Conservation (phyloP, 2,329 filamentous ascomycete genomes). For the Xylariaceae sp. region DNA sequence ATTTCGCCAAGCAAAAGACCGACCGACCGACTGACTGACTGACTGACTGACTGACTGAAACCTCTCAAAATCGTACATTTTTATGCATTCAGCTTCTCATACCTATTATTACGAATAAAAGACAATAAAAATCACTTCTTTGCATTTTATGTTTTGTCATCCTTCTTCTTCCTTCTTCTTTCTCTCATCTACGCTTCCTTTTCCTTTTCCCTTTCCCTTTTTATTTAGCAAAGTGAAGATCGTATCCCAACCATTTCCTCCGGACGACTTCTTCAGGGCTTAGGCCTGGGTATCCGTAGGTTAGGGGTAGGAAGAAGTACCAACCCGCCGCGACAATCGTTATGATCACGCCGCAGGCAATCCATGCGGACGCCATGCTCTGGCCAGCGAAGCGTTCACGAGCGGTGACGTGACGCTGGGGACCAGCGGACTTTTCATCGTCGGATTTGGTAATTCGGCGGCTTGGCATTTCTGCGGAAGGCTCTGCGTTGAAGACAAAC, state of each 20-base stretch:
- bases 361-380: constrained; percentile 73
- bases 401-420: constrained; percentile 63
- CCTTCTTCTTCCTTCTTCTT: no score
- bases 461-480: constrained; percentile 52
- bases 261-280: constrained; percentile 69
- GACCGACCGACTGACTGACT: no score
- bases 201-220: not conserved
- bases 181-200: not conserved
- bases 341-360: constrained; percentile 66
- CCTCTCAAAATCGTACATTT: no score
- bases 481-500: constrained; percentile 91
- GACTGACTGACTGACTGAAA: no score
- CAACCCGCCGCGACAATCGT: constrained; percentile 66
- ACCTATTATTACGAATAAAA: no score
- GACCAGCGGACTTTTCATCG: constrained; percentile 42
- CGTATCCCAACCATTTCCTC: constrained; percentile 94
- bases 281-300: constrained; percentile 89
- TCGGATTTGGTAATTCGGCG: constrained; percentile 39
- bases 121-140: no score
- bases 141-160: no score
- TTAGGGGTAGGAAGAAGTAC: constrained; percentile 90
- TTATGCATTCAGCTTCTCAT: no score
- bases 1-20: no score
- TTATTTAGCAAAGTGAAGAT: constrained; percentile 98
- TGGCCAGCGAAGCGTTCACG: constrained; percentile 75